A percentile compares a stretch with the other conserved stretches of the same genome.
Evolutionary conservation across 108 stramenopile genomes (phyloP).

Genomic region (Fragilariopsis cylindrus): DNA sequence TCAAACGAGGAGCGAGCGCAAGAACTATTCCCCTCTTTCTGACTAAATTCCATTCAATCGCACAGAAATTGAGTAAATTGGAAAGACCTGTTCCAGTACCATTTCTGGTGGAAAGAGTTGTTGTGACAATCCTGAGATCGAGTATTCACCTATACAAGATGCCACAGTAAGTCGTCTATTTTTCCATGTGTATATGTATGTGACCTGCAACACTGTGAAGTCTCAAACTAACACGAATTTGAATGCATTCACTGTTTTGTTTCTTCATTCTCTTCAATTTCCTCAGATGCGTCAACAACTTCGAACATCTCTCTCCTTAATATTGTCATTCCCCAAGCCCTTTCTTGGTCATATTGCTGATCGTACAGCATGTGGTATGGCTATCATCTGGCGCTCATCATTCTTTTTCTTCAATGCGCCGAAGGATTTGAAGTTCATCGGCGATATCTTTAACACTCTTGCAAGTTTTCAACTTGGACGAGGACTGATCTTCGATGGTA

Average conservation of each 20-base stretch:
- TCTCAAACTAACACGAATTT: neutral
- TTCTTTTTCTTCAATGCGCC: conserved; percentile 60
- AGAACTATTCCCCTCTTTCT: conserved; percentile 64
- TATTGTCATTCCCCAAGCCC: conserved; percentile 45
- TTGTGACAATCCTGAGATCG: conserved; percentile 71
- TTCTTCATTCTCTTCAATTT: neutral
- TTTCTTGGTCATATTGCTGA: conserved; percentile 62
- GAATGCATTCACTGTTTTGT: neutral
- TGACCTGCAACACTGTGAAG: neutral
- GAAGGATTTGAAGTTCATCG: conserved; percentile 74
- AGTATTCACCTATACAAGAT: conserved; percentile 78
- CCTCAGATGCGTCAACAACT: conserved; percentile 54
- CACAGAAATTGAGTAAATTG: conserved; percentile 14
- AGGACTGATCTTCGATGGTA: conserved; percentile 80
- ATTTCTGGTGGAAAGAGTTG: conserved; percentile 71
- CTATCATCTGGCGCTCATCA: conserved; percentile 67
- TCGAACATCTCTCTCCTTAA: conserved; percentile 47
- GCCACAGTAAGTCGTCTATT: conserved; percentile 30
- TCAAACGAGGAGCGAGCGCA: conserved; percentile 53
- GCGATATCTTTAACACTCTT: conserved; percentile 59
- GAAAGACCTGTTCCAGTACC: conserved; percentile 38
- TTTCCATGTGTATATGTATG: neutral
- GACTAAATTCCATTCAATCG: conserved; percentile 55
- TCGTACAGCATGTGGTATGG: conserved; percentile 77
- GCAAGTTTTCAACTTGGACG: conserved; percentile 56